These are phyloP conservation scores for Scutellaria barbata DNA, from an alignment of 257 asterid species.

Conservation along the genomic window DNA sequence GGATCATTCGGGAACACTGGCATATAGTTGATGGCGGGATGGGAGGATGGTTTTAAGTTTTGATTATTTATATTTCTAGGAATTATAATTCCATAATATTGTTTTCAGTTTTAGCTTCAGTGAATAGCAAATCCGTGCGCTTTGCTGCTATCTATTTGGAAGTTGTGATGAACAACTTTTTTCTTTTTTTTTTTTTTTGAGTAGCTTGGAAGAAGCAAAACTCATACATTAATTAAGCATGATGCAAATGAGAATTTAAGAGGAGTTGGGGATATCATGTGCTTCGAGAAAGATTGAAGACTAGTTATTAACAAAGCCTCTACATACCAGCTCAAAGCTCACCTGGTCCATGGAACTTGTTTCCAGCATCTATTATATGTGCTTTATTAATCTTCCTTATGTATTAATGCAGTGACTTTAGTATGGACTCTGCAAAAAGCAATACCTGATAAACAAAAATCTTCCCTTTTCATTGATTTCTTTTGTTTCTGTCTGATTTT, in stretches of 20 bases:
- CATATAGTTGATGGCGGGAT: not conserved
- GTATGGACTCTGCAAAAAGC: conserved; percentile 24
- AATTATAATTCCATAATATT: not conserved
- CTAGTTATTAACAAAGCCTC: not conserved
- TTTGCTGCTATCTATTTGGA: conserved; percentile 12
- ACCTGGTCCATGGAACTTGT: not conserved
- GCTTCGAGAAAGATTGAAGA: not conserved
- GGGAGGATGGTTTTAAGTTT: not conserved
- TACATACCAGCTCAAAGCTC: conserved; percentile 10
- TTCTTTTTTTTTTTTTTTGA: not conserved
- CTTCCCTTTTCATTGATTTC: conserved; percentile 36
- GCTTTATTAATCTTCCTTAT: conserved; percentile 10
- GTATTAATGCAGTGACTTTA: not conserved
- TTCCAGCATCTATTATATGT: conserved; percentile 5
- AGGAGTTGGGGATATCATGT: not conserved
- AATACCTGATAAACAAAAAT: conserved; percentile 1
- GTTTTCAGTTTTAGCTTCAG: conserved; percentile 18
- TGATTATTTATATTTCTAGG: conserved; percentile 13
- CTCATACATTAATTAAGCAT: not conserved
- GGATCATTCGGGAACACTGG: conserved; percentile 8
- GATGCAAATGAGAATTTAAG: conserved; percentile 4
- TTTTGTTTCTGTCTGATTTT: conserved; percentile 26
- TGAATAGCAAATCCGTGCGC: not conserved
- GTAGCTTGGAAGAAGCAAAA: conserved; percentile 17
- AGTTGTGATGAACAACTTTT: not conserved